phyloP scores from a whole-genome alignment of 176 grass and related monocot genomes.

The Elaeis guineensis region DNA sequence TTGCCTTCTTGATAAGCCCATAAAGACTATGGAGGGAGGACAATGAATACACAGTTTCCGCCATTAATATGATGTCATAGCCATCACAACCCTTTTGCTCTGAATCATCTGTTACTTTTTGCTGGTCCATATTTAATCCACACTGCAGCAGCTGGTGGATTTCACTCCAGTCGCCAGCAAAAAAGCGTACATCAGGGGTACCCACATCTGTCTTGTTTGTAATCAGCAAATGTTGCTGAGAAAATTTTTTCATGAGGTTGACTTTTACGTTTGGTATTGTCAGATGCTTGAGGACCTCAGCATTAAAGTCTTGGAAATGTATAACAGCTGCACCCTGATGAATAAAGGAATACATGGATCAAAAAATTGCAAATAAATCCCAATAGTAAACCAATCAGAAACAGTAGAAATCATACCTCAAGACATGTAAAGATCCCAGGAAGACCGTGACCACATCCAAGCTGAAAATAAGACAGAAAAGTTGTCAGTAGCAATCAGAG shows the following conservation, averaged over 20 bases:
- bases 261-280: constrained; percentile 85
- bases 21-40: constrained; percentile 72
- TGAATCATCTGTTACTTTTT: constrained; percentile 27
- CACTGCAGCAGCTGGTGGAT: constrained; percentile 58
- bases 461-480: constrained; percentile 33
- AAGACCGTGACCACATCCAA: constrained; percentile 94
- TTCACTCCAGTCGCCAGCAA: constrained; percentile 92
- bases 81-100: constrained; percentile 25
- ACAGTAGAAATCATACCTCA: constrained; percentile 32
- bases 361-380: not conserved
- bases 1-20: constrained; percentile 67
- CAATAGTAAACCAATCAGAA: constrained; percentile 11
- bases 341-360: not conserved
- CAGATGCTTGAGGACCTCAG: constrained; percentile 75
- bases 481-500: not conserved
- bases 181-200: constrained; percentile 48
- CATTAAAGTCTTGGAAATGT: constrained; percentile 97
- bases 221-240: constrained; percentile 5
- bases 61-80: constrained; percentile 95
- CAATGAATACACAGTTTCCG: constrained; percentile 77
- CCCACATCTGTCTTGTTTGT: not conserved
- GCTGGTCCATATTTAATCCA: constrained; percentile 15
- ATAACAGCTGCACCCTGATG: constrained; percentile 64
- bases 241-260: constrained; percentile 47
- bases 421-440: constrained; percentile 72